Base-by-base conservation (phyloP, 139 green algal species). In the Tetratostichococcus sp. region DNA sequence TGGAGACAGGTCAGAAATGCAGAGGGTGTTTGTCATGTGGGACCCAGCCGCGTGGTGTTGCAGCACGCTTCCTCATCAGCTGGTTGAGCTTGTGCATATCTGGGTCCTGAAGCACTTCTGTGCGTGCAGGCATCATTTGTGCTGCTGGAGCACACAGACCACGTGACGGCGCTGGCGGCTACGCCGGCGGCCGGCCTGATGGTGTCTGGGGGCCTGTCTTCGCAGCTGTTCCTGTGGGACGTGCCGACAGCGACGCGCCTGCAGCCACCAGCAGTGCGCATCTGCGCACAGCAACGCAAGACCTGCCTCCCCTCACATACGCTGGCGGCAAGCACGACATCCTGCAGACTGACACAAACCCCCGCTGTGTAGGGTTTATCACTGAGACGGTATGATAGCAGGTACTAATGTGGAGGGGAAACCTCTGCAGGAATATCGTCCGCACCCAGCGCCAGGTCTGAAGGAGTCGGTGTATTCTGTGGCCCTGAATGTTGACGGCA, bases 381-480 rank as follows among this genome's bases (percentile, higher is more conserved):
- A n/a, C n/a, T n/a, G n/a, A n/a, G n/a, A n/a, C n/a, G n/a, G n/a
- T n/a, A n/a, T n/a, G n/a, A n/a, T n/a, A n/a, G n/a, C n/a, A n/a
- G n/a, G n/a, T n/a, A n/a, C n/a, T n/a, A n/a, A n/a, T n/a, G n/a
- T n/a, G n/a, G n/a, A n/a, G n/a, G n/a, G n/a, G n/a, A n/a, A n/a
- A 28, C 65, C 77, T 26, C 16, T 19, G 35, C 42, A 70, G 30
- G 26, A 30, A 5, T 75, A 67, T 30, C 39, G 35, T 0, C 62
- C 67, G 23, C 30, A 59, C 35, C 21, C 34, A 30, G 73, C 67
- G 30, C 6, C 50, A 75, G 8, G 74, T 70, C 32, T 71, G 76
- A 84, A 87, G 58, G 86, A 82, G 28, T 92, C 84, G 31, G 83
- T 98, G 33, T 98, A 98, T 67, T 81, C 91, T 21, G 62, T 97